Conservation (phyloP, 352 stramenopile genomes). For the Globisporangium cylindrosporum region DNA sequence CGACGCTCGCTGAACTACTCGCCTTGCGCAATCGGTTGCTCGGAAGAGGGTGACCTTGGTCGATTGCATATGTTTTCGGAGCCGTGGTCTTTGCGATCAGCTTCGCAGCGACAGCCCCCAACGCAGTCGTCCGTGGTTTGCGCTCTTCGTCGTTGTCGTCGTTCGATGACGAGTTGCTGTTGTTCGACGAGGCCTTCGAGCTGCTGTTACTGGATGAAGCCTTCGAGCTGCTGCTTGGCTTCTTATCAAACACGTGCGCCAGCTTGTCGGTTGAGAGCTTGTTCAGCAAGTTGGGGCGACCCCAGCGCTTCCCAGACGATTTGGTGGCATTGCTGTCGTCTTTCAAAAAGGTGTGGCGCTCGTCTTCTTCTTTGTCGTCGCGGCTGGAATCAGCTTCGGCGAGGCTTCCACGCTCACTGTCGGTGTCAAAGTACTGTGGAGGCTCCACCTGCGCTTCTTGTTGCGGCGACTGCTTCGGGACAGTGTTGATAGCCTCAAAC, state of each 20-base stretch:
- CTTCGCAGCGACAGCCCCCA: conserved; percentile 17
- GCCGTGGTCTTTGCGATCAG: conserved; percentile 9
- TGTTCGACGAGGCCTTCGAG: conserved; percentile 15
- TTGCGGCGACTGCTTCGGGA: conserved; percentile 4
- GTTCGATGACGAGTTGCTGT: conserved; percentile 18
- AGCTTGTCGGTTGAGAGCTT: conserved; percentile 14
- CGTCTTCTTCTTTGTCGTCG: neutral
- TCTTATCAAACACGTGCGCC: conserved; percentile 21
- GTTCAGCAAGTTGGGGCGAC: conserved; percentile 21
- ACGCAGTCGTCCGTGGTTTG: conserved; percentile 1
- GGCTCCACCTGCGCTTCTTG: neutral
- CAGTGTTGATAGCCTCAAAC: conserved; percentile 19
- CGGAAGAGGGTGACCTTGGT: conserved; percentile 12
- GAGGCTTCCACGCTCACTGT: conserved; percentile 18
- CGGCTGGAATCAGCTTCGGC: neutral
- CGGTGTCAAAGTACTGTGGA: conserved; percentile 20
- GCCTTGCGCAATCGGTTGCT: conserved; percentile 20
- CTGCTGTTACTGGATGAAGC: conserved; percentile 8
- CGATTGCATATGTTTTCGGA: conserved; percentile 14
- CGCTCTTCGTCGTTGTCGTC: conserved; percentile 13
- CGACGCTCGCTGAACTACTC: conserved; percentile 13
- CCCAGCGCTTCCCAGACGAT: conserved; percentile 10
- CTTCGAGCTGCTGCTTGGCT: conserved; percentile 18
- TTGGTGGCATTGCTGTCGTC: conserved; percentile 6
- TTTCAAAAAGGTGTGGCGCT: conserved; percentile 11